Conservation (phyloP, 306 rosid genomes). For the Quillaja saponaria region DNA sequence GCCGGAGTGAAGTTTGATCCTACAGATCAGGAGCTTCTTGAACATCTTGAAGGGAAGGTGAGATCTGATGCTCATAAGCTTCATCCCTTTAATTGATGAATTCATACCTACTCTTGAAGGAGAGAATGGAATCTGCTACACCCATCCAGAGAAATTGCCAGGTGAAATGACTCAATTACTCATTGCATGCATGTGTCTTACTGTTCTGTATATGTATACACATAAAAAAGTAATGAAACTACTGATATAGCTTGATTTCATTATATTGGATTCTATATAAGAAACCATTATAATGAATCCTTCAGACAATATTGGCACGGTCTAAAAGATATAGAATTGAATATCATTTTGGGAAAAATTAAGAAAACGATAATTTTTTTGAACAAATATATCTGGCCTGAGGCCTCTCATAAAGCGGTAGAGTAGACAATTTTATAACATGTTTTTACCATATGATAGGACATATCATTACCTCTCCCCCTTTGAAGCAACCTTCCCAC, state of each 20-base stretch:
- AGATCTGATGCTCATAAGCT: constrained; percentile 57
- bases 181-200: no score
- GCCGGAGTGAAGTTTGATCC: constrained; percentile 91
- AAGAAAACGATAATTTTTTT: no score
- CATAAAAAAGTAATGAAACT: no score
- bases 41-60: constrained; percentile 75
- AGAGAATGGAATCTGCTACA: constrained; percentile 78
- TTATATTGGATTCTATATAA: neutral
- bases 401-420: neutral
- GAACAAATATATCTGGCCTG: neutral
- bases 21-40: constrained; percentile 74
- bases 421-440: neutral
- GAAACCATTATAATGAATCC: neutral
- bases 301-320: neutral
- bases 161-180: constrained; percentile 30
- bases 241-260: neutral
- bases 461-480: no score
- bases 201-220: no score
- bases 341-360: no score
- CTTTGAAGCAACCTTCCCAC: neutral
- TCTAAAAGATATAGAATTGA: neutral
- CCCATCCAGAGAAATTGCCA: constrained; percentile 79
- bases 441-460: neutral
- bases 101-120: constrained; percentile 77
- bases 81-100: constrained; percentile 75